Conservation (phyloP, 2,329 filamentous ascomycete genomes). For the Lachnellula arida region DNA sequence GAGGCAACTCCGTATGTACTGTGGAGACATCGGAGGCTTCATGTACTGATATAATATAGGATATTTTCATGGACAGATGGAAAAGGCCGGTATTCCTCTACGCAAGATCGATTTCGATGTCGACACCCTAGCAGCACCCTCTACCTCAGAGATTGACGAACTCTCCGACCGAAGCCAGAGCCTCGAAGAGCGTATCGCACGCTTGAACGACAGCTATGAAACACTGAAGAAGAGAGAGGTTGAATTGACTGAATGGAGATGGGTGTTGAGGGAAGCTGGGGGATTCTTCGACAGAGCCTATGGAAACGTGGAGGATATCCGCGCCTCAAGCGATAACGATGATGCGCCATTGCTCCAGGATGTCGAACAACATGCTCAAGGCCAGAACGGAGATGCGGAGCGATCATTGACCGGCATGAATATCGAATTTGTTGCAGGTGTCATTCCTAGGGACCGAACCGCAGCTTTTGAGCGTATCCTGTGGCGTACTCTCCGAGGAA, state of each 20-base stretch:
- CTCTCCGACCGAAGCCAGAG: conserved; percentile 87
- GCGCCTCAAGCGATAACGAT: conserved; percentile 77
- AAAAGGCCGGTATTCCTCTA: conserved; percentile 81
- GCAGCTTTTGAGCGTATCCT: conserved; percentile 95
- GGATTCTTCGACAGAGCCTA: conserved; percentile 97
- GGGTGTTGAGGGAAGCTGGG: conserved; percentile 92
- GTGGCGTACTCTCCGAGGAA: conserved; percentile 94
- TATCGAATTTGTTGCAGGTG: conserved; percentile 96
- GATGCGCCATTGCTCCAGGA: conserved; percentile 92
- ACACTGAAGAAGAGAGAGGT: conserved; percentile 96
- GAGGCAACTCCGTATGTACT: conserved; percentile 79
- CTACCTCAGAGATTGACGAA: conserved; percentile 93
- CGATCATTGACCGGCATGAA: conserved; percentile 96
- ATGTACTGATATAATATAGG: conserved; percentile 45
- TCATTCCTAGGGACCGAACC: conserved; percentile 88
- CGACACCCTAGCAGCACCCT: conserved; percentile 79
- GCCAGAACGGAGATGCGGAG: conserved; percentile 58
- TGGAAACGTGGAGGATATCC: conserved; percentile 94
- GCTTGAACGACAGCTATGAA: conserved; percentile 97
- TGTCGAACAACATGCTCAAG: conserved; percentile 76
- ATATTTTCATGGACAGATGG: conserved; percentile 95
- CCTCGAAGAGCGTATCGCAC: conserved; percentile 84
- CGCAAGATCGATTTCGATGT: conserved; percentile 88
- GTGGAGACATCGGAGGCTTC: neutral
- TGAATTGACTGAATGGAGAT: conserved; percentile 96